Conservation (phyloP, 2,329 filamentous ascomycete genomes). For the Penicillium frequentans region DNA sequence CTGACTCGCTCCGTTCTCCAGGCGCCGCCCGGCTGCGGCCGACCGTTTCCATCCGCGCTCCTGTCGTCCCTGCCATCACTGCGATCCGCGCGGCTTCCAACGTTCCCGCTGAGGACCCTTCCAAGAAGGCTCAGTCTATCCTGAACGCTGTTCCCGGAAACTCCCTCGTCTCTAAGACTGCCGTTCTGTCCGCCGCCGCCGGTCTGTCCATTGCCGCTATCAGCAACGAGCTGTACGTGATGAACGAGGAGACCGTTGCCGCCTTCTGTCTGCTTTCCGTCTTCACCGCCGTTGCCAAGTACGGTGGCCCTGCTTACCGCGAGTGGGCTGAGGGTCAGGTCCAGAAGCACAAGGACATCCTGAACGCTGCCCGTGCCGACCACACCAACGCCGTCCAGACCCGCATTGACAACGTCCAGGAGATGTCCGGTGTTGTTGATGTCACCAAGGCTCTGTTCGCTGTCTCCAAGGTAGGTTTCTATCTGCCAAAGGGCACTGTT, state of each 20-base stretch:
- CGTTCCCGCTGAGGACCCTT: slow-evolving; percentile 82
- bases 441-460: slow-evolving; percentile 96
- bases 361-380: slow-evolving; percentile 90
- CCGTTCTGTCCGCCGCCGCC: slow-evolving; percentile 90
- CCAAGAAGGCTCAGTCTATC: slow-evolving; percentile 95
- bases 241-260: slow-evolving; percentile 98
- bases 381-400: slow-evolving; percentile 94
- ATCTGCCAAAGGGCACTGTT: background rate
- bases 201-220: slow-evolving; percentile 91
- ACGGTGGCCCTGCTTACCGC: slow-evolving; percentile 86
- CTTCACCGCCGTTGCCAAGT: slow-evolving; percentile 90
- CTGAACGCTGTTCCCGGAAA: slow-evolving; percentile 90
- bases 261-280: slow-evolving; percentile 89
- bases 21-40: slow-evolving; percentile 90
- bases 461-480: slow-evolving; percentile 80
- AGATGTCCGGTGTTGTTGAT: slow-evolving; percentile 91
- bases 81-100: slow-evolving; percentile 70
- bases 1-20: slow-evolving; percentile 44
- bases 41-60: slow-evolving; percentile 72
- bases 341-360: slow-evolving; percentile 89
- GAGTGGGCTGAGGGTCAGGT: slow-evolving; percentile 89
- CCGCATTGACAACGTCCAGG: slow-evolving; percentile 90
- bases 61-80: slow-evolving; percentile 70
- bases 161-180: slow-evolving; percentile 91
- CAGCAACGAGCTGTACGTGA: slow-evolving; percentile 99